Evolutionary conservation across 2,329 filamentous ascomycete species (phyloP), one percentile per base, ranked within the genome.

Genomic region (Ambrosiella xylebori): DNA sequence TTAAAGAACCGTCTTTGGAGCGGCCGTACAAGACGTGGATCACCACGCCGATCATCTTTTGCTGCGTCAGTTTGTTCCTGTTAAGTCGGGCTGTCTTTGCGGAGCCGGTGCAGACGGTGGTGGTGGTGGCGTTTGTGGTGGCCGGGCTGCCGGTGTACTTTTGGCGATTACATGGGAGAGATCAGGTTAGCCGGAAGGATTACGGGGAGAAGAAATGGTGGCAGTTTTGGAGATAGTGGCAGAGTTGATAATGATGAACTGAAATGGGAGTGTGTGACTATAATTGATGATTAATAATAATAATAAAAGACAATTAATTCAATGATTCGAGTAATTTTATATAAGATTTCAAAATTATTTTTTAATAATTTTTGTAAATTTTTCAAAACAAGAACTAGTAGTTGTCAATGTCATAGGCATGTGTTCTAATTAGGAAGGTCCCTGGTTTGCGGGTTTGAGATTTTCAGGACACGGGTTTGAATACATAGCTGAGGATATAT

Each of bases 1-100:
- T 97, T 37, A 80, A 79, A 62, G 93, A 98, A 69, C 93, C 93
- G 3, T 76, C 84, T 62, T 77, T 98, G 51, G 89, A 96, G 68
- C 74, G 93, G 35, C 91, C 93, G 0, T 98, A 98, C 71, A 84
- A 82, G 68, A 95, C 90, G 2, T 98, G 91, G 93, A 95, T 98
- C 66, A 85, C 85, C 0, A 98, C 93, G 1, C 93, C 93, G 9
- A 91, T 98, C 63, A 91, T 96, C 59, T 98, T 98, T 69, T 98
- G 93, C 77, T 98, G 93, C 67, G 93, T 98, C 44, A 95, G 88
- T 68, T 70, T 98, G 63, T 98, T 98, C 67, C 70, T 98, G 63
- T 78, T 98, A 47, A 90, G 83, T 66, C 77, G 93, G 55, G 89
- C 90, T 2, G 82, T 97, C 12, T 93, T 98, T 67, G 86, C 89